Conservation (phyloP, 129 eudicot genomes). For the Centrapalus pauciflorus region DNA sequence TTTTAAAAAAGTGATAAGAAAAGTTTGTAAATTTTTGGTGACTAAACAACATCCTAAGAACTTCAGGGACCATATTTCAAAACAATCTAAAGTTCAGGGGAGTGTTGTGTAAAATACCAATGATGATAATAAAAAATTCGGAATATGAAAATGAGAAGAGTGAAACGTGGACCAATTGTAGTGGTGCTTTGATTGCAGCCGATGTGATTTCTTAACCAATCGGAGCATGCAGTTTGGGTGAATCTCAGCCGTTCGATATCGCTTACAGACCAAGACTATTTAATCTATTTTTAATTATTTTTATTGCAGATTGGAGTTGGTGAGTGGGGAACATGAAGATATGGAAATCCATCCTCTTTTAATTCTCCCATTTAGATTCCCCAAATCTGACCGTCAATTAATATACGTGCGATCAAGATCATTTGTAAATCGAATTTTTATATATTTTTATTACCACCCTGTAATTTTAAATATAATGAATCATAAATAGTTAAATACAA, state of each 20-base stretch:
- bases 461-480: not conserved
- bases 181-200: conserved; percentile 13
- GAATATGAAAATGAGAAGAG: conserved; percentile 1
- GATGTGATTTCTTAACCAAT: conserved; percentile 37
- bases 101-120: not conserved
- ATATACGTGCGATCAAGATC: not conserved
- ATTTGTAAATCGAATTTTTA: not conserved
- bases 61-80: not conserved
- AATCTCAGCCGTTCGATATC: conserved; percentile 16
- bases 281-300: not conserved
- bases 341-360: conserved; percentile 28
- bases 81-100: not conserved
- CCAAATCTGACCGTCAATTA: conserved; percentile 9
- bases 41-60: no score
- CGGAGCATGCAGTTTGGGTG: conserved; percentile 16
- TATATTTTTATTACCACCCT: not conserved
- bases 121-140: not conserved
- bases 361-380: conserved; percentile 9
- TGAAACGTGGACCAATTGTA: conserved; percentile 39
- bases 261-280: conserved; percentile 19
- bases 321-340: conserved; percentile 37
- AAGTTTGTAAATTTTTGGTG: no score
- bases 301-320: conserved; percentile 18
- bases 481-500: no score
- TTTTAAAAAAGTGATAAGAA: no score